A percentile compares a stretch with the other conserved stretches of the same genome.
phyloP scores from a whole-genome alignment of 805 yeast species.

The Candida sakaeoensis region DNA sequence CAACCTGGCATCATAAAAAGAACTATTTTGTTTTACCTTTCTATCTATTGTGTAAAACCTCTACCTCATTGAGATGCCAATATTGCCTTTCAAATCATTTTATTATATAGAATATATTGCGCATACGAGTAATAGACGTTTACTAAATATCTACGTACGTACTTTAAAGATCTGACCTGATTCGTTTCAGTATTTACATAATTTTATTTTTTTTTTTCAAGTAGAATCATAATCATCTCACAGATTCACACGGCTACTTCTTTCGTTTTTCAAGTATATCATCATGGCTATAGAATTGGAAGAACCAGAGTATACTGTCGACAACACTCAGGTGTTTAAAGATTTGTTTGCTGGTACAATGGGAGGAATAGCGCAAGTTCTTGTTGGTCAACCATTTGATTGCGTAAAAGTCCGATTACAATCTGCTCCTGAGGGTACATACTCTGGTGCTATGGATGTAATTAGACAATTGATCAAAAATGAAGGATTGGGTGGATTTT shows the following conservation, averaged over 20 bases:
- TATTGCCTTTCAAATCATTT: too few species aligned
- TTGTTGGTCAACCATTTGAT: slow-evolving; percentile 95
- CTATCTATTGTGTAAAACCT: too few species aligned
- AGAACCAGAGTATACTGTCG: slow-evolving; percentile 35
- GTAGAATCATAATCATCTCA: not conserved
- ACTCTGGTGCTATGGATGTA: slow-evolving; percentile 72
- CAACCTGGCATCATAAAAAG: too few species aligned
- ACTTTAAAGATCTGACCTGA: too few species aligned
- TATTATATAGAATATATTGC: too few species aligned
- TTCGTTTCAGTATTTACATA: too few species aligned
- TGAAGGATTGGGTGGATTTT: slow-evolving; percentile 40
- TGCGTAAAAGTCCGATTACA: slow-evolving; percentile 92
- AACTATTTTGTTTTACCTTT: too few species aligned
- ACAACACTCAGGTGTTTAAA: slow-evolving; percentile 51
- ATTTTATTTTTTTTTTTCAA: not conserved
- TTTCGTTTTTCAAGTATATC: not conserved
- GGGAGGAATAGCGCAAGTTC: slow-evolving; percentile 94
- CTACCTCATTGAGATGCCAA: too few species aligned
- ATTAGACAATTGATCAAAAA: slow-evolving; percentile 58
- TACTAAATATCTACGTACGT: too few species aligned
- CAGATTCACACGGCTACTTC: not conserved
- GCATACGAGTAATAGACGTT: too few species aligned
- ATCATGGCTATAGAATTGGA: slow-evolving; percentile 41
- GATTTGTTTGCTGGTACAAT: slow-evolving; percentile 88
- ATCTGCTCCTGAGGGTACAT: slow-evolving; percentile 75